Evolutionary conservation across 2,329 filamentous ascomycete genomes (phyloP).

Genomic region (Paecilomyces dactylethromorphus): DNA sequence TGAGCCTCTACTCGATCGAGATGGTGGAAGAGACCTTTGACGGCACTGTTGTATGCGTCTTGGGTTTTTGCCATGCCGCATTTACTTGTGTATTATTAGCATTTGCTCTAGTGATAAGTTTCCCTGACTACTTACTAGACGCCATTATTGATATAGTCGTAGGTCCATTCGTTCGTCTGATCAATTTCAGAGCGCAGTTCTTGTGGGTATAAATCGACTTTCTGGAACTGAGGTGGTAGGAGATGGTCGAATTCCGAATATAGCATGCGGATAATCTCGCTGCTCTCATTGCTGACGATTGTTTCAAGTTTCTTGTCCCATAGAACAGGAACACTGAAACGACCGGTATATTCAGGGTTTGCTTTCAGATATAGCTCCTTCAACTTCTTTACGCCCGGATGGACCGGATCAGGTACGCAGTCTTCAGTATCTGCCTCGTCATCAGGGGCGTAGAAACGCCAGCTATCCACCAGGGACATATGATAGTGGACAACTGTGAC

Average conservation of each 20-base stretch:
- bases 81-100: not conserved
- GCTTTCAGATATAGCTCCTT: not conserved
- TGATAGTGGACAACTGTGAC: not conserved
- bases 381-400: not conserved
- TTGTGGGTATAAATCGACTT: not conserved
- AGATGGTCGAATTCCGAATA: not conserved
- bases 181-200: not conserved
- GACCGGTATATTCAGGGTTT: not conserved
- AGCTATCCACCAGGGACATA: not conserved
- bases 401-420: not conserved
- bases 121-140: not conserved
- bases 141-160: not conserved
- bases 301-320: not conserved
- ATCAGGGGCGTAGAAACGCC: not conserved
- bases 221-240: not conserved
- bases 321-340: not conserved
- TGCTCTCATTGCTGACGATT: not conserved
- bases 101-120: not conserved
- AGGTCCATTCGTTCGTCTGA: not conserved
- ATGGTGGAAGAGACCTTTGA: not conserved
- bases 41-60: not conserved
- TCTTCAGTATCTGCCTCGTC: not conserved
- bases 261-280: not conserved
- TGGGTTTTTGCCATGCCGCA: not conserved
- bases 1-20: not conserved